Conservation (phyloP, 352 stramenopile genomes). For the Pythium dissimile region DNA sequence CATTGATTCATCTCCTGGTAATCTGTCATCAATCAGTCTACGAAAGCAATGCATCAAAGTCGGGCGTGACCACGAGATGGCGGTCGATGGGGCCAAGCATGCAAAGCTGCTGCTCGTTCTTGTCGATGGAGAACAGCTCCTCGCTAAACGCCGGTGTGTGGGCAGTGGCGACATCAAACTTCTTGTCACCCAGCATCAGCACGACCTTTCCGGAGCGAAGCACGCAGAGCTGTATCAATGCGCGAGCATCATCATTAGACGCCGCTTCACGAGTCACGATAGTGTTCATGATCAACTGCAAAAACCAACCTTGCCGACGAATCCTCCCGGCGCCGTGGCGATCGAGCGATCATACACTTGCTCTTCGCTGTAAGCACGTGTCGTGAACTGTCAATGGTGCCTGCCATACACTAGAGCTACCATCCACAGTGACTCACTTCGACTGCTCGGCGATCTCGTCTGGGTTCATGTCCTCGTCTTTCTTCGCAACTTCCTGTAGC, state of each 20-base stretch:
- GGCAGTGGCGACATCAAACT: constrained; percentile 74
- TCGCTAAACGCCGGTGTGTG: constrained; percentile 83
- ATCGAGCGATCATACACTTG: constrained; percentile 72
- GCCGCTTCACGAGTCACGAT: too few species aligned
- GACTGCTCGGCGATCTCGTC: constrained; percentile 21
- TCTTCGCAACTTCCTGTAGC: constrained; percentile 14
- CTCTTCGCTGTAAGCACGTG: constrained; percentile 32
- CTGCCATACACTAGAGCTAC: neutral
- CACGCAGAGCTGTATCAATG: constrained; percentile 56
- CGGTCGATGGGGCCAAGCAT: constrained; percentile 72
- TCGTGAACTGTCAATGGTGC: neutral
- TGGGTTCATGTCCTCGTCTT: constrained; percentile 23
- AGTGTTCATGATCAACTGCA: too few species aligned
- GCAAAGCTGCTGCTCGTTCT: constrained; percentile 63
- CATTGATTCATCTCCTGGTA: neutral
- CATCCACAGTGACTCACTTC: constrained; percentile 3
- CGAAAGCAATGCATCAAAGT: constrained; percentile 80
- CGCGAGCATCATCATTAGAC: too few species aligned
- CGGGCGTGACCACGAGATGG: constrained; percentile 80
- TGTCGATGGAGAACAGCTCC: constrained; percentile 80
- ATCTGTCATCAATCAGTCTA: constrained; percentile 34
- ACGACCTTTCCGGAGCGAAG: constrained; percentile 84
- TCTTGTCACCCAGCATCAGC: constrained; percentile 83
- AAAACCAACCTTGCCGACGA: constrained; percentile 71
- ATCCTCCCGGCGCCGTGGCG: constrained; percentile 62